Conservation (phyloP, 768 basidiomycete species). For the Kwoniella heveanensis region DNA sequence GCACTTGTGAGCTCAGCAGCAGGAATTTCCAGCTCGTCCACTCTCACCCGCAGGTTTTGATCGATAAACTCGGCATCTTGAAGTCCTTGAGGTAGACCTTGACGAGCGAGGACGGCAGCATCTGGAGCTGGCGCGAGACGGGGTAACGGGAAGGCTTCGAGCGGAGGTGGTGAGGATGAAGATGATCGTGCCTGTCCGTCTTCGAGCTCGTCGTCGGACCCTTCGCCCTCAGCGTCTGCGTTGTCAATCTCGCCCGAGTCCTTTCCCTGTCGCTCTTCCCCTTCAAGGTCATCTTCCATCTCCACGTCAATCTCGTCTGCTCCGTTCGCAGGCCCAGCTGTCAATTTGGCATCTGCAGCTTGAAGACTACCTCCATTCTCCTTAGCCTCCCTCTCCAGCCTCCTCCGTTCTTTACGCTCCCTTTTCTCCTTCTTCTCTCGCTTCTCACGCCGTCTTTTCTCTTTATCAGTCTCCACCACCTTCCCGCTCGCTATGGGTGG, state of each 20-base stretch:
- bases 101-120: constrained; percentile 41
- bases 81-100: constrained; percentile 54
- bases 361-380: constrained; percentile 38
- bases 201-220: constrained; percentile 11
- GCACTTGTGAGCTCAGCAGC: constrained; percentile 7
- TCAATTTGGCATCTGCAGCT: constrained; percentile 12
- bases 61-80: constrained; percentile 51
- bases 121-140: constrained; percentile 46
- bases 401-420: constrained; percentile 35
- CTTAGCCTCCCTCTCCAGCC: constrained; percentile 25
- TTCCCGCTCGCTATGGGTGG: constrained; percentile 25
- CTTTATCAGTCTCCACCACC: constrained; percentile 32
- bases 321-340: not conserved
- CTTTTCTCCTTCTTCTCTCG: constrained; percentile 32
- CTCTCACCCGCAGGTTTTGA: constrained; percentile 29
- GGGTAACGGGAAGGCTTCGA: constrained; percentile 54
- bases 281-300: constrained; percentile 10
- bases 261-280: not conserved
- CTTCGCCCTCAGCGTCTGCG: too few species aligned
- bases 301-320: constrained; percentile 5
- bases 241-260: too few species aligned
- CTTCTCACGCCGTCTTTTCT: constrained; percentile 43
- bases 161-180: constrained; percentile 29
- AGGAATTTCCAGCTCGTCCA: constrained; percentile 31
- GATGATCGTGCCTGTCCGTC: too few species aligned